Percentiles rank a stretch among this genome's conserved stretches.
Evolutionary conservation across 2,329 filamentous ascomycete genomes (phyloP).

Genomic region (Epichloe scottii): DNA sequence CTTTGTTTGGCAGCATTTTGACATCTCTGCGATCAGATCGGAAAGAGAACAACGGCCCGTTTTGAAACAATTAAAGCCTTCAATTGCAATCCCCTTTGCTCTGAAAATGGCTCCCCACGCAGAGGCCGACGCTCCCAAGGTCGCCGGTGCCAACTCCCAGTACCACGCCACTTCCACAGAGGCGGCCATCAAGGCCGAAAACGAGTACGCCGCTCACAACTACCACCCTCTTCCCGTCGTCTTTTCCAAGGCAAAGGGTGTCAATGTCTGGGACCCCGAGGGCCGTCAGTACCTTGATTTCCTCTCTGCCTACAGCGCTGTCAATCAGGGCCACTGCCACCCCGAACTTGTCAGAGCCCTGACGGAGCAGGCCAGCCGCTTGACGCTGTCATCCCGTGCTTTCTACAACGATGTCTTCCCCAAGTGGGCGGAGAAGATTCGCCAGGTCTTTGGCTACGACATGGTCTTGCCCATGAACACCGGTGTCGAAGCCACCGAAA

Average conservation of each 20-base stretch:
- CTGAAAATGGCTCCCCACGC: conserved; percentile 47
- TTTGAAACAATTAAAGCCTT: background rate
- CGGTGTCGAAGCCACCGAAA: conserved; percentile 91
- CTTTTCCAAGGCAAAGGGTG: conserved; percentile 73
- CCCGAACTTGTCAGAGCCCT: conserved; percentile 88
- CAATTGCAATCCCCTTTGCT: background rate
- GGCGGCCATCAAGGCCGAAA: conserved; percentile 68
- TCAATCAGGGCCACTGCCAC: conserved; percentile 97
- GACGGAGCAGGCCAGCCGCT: conserved; percentile 72
- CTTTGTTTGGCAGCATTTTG: background rate
- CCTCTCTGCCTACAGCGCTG: conserved; percentile 92
- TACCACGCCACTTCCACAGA: conserved; percentile 70
- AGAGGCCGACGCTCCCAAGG: conserved; percentile 23
- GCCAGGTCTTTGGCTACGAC: conserved; percentile 81
- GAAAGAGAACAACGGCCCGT: background rate
- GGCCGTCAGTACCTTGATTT: conserved; percentile 94
- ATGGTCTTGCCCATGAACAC: conserved; percentile 99
- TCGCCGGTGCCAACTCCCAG: conserved; percentile 22
- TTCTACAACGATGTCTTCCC: conserved; percentile 99
- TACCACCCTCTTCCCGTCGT: conserved; percentile 95
- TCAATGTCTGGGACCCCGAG: conserved; percentile 94
- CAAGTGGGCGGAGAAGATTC: conserved; percentile 86
- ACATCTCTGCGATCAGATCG: background rate
- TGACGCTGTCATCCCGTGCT: conserved; percentile 86
- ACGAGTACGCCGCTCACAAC: conserved; percentile 88